Conservation (phyloP, 106 monocot genomes). For the Phalaenopsis equestris region DNA sequence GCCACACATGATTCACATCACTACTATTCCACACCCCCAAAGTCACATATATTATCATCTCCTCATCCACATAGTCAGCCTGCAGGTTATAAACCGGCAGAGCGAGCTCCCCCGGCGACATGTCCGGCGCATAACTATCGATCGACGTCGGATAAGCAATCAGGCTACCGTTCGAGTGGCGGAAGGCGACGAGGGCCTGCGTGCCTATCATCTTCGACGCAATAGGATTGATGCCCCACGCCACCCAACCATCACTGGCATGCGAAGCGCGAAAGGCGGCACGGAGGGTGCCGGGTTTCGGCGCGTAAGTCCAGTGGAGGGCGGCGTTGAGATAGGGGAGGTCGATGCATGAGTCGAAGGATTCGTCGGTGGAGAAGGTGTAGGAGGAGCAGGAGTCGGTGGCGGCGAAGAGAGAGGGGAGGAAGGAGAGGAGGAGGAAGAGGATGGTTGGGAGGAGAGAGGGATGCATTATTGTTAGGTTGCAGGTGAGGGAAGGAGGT, state of each 20-base stretch:
- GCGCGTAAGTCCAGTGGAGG: slow-evolving; percentile 15
- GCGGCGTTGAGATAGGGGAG: slow-evolving; percentile 12
- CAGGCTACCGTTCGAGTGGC: slow-evolving; percentile 44
- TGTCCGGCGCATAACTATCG: slow-evolving; percentile 29
- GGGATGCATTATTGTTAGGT: not conserved
- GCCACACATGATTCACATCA: slow-evolving; percentile 43
- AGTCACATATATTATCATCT: slow-evolving; percentile 53
- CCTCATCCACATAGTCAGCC: slow-evolving; percentile 27
- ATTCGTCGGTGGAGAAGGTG: slow-evolving; percentile 6
- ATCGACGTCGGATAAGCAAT: slow-evolving; percentile 37
- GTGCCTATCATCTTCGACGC: not conserved
- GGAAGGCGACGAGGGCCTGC: slow-evolving; percentile 3
- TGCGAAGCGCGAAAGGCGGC: slow-evolving; percentile 35
- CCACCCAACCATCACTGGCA: not conserved
- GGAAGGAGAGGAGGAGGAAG: not conserved
- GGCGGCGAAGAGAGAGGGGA: not conserved
- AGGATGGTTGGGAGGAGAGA: too few relatives aligned
- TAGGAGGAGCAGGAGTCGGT: not conserved
- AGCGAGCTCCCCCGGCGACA: slow-evolving; percentile 21
- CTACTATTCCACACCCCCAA: slow-evolving; percentile 13
- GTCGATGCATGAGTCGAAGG: slow-evolving; percentile 18
- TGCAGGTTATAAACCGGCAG: slow-evolving; percentile 30
- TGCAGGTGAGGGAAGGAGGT: not conserved
- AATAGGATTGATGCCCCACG: not conserved
- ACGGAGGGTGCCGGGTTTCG: slow-evolving; percentile 17